These are phyloP conservation scores for Solanum etuberosum DNA, from an alignment of 257 asterid species.

Conservation along the genomic window DNA sequence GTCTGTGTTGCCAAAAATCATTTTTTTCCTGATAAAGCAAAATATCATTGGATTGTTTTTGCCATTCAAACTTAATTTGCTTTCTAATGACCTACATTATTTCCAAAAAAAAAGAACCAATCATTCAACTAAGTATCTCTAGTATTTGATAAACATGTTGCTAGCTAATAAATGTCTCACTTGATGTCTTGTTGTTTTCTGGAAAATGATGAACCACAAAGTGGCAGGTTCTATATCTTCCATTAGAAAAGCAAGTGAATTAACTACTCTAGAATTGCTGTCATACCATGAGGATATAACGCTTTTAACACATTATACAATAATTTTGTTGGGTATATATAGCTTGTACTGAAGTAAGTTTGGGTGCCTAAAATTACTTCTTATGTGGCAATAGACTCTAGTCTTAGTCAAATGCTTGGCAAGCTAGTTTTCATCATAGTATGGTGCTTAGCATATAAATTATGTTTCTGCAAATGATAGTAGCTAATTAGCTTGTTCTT, in stretches of 20 bases:
- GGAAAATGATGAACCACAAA: neutral
- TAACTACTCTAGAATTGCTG: neutral
- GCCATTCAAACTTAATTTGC: neutral
- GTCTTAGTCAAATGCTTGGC: neutral
- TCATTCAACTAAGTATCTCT: neutral
- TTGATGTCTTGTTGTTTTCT: neutral
- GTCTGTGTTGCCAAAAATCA: neutral
- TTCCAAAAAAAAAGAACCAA: neutral
- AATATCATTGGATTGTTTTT: neutral
- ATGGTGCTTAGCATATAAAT: neutral
- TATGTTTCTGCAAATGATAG: neutral
- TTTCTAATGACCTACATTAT: neutral
- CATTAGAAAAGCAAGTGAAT: neutral
- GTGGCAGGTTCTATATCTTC: neutral
- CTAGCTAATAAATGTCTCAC: neutral
- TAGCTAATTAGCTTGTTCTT: neutral
- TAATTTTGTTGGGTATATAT: neutral
- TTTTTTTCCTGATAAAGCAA: neutral
- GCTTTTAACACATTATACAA: neutral
- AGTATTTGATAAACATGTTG: neutral
- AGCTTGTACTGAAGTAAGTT: neutral
- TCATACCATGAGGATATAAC: neutral
- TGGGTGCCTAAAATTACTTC: neutral
- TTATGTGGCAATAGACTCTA: neutral
- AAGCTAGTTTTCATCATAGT: neutral